Evolutionary conservation across 805 yeast genomes (phyloP).

Genomic region (Limtongia smithiae): DNA sequence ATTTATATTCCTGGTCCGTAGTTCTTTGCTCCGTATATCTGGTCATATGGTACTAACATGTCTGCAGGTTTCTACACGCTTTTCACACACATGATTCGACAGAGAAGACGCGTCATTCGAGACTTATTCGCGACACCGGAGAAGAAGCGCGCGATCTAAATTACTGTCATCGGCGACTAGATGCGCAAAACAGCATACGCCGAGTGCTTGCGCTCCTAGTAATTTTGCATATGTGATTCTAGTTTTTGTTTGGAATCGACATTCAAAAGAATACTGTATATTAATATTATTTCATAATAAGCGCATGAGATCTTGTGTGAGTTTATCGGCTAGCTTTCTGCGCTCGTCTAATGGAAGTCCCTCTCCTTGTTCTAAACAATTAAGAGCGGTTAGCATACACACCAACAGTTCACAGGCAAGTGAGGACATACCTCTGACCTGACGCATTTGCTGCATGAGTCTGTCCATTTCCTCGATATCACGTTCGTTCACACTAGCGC

Average conservation of each 20-base stretch:
- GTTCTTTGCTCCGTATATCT: not conserved
- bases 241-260: no score
- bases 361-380: conserved; percentile 23
- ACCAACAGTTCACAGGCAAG: no score
- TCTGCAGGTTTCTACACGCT: conserved; percentile 56
- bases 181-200: no score
- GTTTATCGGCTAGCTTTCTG: conserved; percentile 34
- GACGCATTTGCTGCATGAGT: conserved; percentile 32
- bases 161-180: not conserved
- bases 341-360: conserved; percentile 34
- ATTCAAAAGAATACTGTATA: no score
- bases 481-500: conserved; percentile 8
- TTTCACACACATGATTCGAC: conserved; percentile 83
- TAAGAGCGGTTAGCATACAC: no score
- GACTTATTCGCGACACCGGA: conserved; percentile 32
- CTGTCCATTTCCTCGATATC: conserved; percentile 34
- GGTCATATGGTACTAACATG: not conserved
- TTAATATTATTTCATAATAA: conserved; percentile 3
- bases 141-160: not conserved
- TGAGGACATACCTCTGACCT: conserved; percentile 30
- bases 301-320: conserved; percentile 36
- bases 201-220: no score
- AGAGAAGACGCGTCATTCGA: conserved; percentile 69
- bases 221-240: no score
- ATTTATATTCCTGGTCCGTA: conserved; percentile 71